A percentile compares a stretch with the other conserved stretches of the same genome.
These are phyloP conservation scores for Trypanosoma cruzi DNA, from an alignment of 208 protist species.

Conservation along the genomic window DNA sequence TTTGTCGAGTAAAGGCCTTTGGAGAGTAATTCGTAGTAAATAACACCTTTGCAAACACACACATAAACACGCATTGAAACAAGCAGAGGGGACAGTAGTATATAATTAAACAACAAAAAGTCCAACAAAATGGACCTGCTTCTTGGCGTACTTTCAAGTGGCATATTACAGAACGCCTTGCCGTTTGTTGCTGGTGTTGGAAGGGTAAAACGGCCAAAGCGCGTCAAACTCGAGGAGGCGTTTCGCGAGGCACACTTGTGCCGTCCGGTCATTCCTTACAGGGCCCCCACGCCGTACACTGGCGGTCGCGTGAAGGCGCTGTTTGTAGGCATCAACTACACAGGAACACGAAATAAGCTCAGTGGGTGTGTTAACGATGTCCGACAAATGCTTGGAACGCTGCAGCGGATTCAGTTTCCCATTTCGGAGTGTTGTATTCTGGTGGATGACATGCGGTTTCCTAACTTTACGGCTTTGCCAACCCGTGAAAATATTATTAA, in stretches of 20 bases:
- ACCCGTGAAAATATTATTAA: conserved; percentile 86
- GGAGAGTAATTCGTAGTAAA: not conserved
- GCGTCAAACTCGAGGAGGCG: conserved; percentile 61
- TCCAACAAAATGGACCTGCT: conserved; percentile 34
- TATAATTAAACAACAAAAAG: not conserved
- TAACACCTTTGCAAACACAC: not conserved
- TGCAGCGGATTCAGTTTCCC: conserved; percentile 83
- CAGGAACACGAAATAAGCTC: conserved; percentile 55
- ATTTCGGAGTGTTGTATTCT: conserved; percentile 86
- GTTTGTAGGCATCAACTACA: conserved; percentile 94
- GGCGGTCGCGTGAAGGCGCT: conserved; percentile 86
- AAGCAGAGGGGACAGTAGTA: conserved; percentile 3
- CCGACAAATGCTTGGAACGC: conserved; percentile 69
- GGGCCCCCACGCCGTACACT: conserved; percentile 68
- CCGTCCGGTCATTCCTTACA: conserved; percentile 73
- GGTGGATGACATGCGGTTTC: conserved; percentile 80
- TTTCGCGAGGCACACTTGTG: conserved; percentile 42
- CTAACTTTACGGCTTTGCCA: conserved; percentile 68
- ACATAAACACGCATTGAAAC: conserved; percentile 1
- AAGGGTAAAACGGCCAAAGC: conserved; percentile 49
- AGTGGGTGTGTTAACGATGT: conserved; percentile 91
- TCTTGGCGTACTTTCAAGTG: conserved; percentile 31
- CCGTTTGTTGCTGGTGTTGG: conserved; percentile 55
- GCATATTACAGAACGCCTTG: conserved; percentile 24
- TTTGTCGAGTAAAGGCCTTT: not conserved